These are phyloP conservation scores for Pseudoscleropodium purum DNA, from an alignment of 225 moss, liverwort and hornwort genomes.

Conservation along the genomic window DNA sequence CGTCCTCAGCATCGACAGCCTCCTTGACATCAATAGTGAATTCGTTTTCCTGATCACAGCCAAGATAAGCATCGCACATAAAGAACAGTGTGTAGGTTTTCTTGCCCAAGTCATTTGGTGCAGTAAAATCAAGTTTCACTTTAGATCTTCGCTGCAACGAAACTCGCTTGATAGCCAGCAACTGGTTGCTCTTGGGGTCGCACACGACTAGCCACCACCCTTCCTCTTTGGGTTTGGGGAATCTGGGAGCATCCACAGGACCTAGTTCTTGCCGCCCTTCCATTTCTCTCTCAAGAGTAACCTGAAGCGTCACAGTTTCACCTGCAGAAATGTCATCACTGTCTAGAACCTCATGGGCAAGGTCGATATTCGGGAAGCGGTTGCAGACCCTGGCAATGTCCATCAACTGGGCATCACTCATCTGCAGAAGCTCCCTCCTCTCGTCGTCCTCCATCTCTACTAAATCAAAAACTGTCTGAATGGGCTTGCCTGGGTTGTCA, in stretches of 20 bases:
- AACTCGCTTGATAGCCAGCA: conserved; percentile 86
- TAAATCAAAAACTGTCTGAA: conserved; percentile 87
- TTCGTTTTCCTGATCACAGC: conserved; percentile 91
- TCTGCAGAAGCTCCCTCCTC: conserved; percentile 77
- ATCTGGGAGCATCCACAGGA: conserved; percentile 82
- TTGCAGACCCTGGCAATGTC: conserved; percentile 92
- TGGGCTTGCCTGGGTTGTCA: conserved; percentile 72
- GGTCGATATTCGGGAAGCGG: conserved; percentile 85
- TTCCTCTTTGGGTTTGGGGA: conserved; percentile 90
- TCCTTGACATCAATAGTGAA: conserved; percentile 87
- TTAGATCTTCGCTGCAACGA: conserved; percentile 71
- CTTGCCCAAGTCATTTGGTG: conserved; percentile 64
- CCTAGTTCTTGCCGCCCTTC: conserved; percentile 79
- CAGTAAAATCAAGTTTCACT: conserved; percentile 76
- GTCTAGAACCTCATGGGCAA: conserved; percentile 67
- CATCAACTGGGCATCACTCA: conserved; percentile 65
- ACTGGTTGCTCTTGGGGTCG: conserved; percentile 74
- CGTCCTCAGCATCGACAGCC: conserved; percentile 62
- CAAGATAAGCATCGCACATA: conserved; percentile 92
- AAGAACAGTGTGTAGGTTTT: conserved; percentile 76
- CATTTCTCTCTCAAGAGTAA: conserved; percentile 81
- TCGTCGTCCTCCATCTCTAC: conserved; percentile 92
- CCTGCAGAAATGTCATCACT: conserved; percentile 80
- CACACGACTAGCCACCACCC: conserved; percentile 98
- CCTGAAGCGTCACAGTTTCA: conserved; percentile 82